These are phyloP conservation scores for Lachancea thermotolerans DNA, from an alignment of 805 yeast species.

Conservation along the genomic window DNA sequence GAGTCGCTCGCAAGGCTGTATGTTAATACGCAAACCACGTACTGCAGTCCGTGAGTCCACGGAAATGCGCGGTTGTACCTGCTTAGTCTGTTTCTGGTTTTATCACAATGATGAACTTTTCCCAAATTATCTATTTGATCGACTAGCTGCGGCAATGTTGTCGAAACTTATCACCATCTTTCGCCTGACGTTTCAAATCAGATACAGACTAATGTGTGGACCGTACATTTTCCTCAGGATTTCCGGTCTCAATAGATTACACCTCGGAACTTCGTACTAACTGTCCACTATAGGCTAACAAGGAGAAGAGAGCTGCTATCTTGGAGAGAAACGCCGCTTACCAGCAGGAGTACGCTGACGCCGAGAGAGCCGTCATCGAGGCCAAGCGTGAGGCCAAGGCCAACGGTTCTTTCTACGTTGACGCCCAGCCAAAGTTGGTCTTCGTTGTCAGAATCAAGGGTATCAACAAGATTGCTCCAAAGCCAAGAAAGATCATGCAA, in stretches of 20 bases:
- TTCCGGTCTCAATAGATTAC: neutral
- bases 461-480: conserved; percentile 97
- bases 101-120: conserved; percentile 42
- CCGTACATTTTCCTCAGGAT: neutral
- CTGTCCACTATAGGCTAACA: conserved; percentile 36
- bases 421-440: conserved; percentile 90
- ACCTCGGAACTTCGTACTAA: conserved; percentile 9
- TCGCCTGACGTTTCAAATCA: conserved; percentile 45
- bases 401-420: conserved; percentile 88
- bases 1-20: conserved; percentile 73
- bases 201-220: neutral
- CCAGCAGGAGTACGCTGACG: conserved; percentile 88
- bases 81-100: neutral
- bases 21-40: conserved; percentile 33
- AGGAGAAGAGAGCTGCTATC: conserved; percentile 60
- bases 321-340: conserved; percentile 95
- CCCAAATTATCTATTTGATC: conserved; percentile 32
- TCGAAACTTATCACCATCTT: conserved; percentile 66
- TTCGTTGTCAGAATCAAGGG: conserved; percentile 99
- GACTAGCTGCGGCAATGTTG: conserved; percentile 70
- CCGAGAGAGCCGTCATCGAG: conserved; percentile 78
- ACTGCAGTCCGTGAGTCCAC: conserved; percentile 19
- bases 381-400: conserved; percentile 95
- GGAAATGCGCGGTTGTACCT: neutral
- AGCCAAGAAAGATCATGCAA: conserved; percentile 98